A percentile compares a stretch with the other conserved stretches of the same genome.
Evolutionary conservation across 225 moss, liverwort and hornwort species (phyloP).

Genomic region (Sphagnum tenellum): DNA sequence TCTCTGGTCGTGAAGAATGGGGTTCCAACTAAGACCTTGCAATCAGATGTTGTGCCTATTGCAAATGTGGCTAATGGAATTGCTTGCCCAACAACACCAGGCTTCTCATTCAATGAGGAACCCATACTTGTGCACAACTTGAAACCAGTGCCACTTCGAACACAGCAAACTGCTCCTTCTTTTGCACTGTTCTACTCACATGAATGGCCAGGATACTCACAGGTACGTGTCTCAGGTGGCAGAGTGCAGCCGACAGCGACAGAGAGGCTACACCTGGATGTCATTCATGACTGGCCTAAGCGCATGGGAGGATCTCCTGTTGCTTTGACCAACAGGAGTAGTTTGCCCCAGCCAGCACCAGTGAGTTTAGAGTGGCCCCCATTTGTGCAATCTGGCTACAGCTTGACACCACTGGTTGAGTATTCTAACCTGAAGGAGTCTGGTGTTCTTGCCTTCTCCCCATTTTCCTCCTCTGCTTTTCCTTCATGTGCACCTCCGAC

Average conservation of each 20-base stretch:
- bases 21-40: no score
- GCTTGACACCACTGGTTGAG: conserved; percentile 43
- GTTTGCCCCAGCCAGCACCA: conserved; percentile 28
- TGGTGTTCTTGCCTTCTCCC: conserved; percentile 36
- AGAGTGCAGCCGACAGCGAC: conserved; percentile 68
- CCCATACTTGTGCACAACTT: conserved; percentile 39
- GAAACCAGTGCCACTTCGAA: conserved; percentile 45
- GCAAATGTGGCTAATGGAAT: conserved; percentile 24
- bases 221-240: conserved; percentile 60
- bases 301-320: conserved; percentile 39
- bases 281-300: conserved; percentile 62
- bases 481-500: conserved; percentile 38
- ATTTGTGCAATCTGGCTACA: conserved; percentile 46
- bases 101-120: conserved; percentile 26
- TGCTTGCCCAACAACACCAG: conserved; percentile 24
- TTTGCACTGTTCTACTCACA: conserved; percentile 60
- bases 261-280: conserved; percentile 82
- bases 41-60: neutral
- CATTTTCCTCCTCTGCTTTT: conserved; percentile 41
- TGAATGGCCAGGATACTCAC: conserved; percentile 83
- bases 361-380: conserved; percentile 62
- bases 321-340: conserved; percentile 24
- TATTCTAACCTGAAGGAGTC: conserved; percentile 45
- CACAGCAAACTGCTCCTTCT: conserved; percentile 41
- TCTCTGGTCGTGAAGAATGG: no score